phyloP scores from a whole-genome alignment of 192 early-diverging fungal genomes.

The Phlyctochytrium arcticum region DNA sequence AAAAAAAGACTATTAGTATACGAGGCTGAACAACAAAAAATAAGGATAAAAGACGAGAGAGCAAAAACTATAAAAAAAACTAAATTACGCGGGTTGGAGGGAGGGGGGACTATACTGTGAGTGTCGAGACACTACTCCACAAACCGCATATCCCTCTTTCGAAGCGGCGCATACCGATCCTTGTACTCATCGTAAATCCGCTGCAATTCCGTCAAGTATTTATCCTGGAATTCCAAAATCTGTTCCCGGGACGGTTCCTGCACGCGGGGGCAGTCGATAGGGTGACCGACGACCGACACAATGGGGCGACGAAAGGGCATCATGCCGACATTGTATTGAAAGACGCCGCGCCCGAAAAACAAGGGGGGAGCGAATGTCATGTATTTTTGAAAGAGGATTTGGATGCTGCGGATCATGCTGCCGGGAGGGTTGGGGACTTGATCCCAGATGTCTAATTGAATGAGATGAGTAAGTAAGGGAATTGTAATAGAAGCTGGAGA shows the following conservation, averaged over 20 bases:
- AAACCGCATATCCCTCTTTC: conserved; percentile 60
- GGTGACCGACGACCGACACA: conserved; percentile 54
- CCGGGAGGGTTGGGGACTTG: conserved; percentile 68
- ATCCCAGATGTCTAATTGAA: conserved; percentile 64
- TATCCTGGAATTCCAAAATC: conserved; percentile 53
- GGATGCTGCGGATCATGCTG: conserved; percentile 62
- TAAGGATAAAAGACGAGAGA: no score
- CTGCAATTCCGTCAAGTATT: conserved; percentile 65
- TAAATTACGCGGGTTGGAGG: no score
- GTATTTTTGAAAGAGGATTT: conserved; percentile 63
- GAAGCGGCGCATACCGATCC: conserved; percentile 63
- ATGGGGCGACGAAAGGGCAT: conserved; percentile 44
- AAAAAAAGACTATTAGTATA: no score
- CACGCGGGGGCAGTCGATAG: conserved; percentile 56
- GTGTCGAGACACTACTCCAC: conserved; percentile 62
- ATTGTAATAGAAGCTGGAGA: not conserved
- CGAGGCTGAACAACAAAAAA: no score
- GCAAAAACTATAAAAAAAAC: no score
- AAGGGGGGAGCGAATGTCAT: conserved; percentile 45
- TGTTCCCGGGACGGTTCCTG: conserved; percentile 61
- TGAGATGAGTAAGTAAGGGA: not conserved
- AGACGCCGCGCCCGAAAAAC: conserved; percentile 82
- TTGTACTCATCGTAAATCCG: conserved; percentile 65
- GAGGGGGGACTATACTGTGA: no score
- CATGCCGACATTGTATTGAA: conserved; percentile 70